These are phyloP conservation scores for Dryas drummondii DNA, from an alignment of 306 rosid species.

Conservation along the genomic window DNA sequence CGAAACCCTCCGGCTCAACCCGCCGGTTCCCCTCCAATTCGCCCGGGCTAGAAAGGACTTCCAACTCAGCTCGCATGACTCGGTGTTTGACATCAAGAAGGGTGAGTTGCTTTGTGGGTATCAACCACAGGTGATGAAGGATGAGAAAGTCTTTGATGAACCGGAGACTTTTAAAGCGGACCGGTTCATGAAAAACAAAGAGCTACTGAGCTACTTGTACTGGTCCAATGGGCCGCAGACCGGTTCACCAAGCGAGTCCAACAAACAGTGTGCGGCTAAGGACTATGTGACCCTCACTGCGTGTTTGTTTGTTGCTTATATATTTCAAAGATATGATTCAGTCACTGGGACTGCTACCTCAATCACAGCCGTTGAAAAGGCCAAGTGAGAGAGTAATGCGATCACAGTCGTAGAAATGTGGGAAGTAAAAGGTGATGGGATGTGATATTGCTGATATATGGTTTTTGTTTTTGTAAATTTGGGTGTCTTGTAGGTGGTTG, in stretches of 20 bases:
- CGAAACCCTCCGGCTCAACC: constrained; percentile 74
- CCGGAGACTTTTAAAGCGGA: constrained; percentile 75
- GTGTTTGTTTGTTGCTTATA: constrained; percentile 52
- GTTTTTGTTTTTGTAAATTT: neutral
- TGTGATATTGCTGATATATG: neutral
- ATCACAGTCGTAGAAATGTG: neutral
- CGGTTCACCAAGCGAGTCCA: constrained; percentile 48
- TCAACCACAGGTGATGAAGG: constrained; percentile 72
- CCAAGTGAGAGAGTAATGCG: constrained; percentile 30
- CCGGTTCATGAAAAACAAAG: constrained; percentile 60
- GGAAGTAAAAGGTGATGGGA: neutral
- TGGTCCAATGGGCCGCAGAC: constrained; percentile 97
- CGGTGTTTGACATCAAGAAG: constrained; percentile 57
- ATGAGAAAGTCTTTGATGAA: constrained; percentile 54
- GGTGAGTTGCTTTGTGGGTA: constrained; percentile 87
- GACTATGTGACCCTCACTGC: constrained; percentile 67
- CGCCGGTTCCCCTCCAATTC: constrained; percentile 83
- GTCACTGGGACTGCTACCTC: constrained; percentile 53
- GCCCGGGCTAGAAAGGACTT: constrained; percentile 85
- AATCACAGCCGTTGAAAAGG: constrained; percentile 57
- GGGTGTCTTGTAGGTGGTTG: neutral
- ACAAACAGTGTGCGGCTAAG: constrained; percentile 84
- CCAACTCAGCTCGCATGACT: constrained; percentile 59
- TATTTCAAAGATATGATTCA: constrained; percentile 67
- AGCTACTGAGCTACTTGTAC: constrained; percentile 55